Conservation (phyloP, 2,329 filamentous ascomycete species). For the Exophiala sp. region DNA sequence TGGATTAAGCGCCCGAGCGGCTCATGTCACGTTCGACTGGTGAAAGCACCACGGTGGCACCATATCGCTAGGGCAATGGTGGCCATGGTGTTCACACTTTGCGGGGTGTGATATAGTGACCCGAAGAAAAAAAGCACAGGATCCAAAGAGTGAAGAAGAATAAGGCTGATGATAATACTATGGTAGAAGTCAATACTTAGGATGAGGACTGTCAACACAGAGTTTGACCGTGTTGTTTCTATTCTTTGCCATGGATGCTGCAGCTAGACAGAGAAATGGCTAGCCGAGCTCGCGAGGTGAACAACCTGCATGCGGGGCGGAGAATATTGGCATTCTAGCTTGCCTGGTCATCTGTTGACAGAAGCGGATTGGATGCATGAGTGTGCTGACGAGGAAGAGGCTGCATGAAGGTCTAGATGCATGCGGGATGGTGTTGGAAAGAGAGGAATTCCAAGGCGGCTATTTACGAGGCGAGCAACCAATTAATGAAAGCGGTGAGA, state of each 20-base stretch:
- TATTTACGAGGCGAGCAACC: background rate
- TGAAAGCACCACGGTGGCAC: background rate
- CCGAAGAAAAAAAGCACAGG: slow-evolving; percentile 1
- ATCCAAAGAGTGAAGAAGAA: background rate
- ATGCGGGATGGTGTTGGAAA: background rate
- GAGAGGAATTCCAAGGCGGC: slow-evolving; percentile 2
- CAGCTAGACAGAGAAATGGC: slow-evolving; percentile 2
- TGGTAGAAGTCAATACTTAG: background rate
- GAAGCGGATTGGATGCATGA: background rate
- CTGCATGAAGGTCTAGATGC: background rate
- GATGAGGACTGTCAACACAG: background rate
- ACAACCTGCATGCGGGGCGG: background rate
- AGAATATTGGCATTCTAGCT: slow-evolving; percentile 1
- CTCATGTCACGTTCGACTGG: slow-evolving; percentile 19
- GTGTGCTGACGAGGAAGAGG: background rate
- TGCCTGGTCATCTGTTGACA: no score
- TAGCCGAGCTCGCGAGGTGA: background rate
- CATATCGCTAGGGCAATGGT: slow-evolving; percentile 2
- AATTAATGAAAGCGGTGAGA: slow-evolving; percentile 1
- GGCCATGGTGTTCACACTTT: slow-evolving; percentile 1
- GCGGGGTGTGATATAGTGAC: background rate
- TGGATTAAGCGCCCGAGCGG: slow-evolving; percentile 21
- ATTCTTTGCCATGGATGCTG: slow-evolving; percentile 19
- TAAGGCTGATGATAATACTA: slow-evolving; percentile 2
- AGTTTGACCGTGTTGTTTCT: slow-evolving; percentile 10